Evolutionary conservation across 345 rosid genomes (phyloP).

Genomic region (Citrus glauca): DNA sequence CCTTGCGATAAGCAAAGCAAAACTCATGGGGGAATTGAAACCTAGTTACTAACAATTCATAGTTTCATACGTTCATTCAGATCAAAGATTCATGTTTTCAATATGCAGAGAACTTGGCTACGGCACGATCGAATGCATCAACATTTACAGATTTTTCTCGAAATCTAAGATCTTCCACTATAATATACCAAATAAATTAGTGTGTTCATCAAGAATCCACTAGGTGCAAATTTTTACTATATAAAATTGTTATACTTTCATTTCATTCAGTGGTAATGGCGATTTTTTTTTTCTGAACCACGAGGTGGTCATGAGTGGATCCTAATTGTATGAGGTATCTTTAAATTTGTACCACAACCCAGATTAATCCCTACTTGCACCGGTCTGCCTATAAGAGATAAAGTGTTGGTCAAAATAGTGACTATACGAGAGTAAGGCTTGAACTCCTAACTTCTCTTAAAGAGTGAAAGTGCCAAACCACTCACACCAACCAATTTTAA

Average conservation of each 20-base stretch:
- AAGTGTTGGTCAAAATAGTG: rapidly evolving
- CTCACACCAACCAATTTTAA: no score
- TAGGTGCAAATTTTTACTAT: background rate
- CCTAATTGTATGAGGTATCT: rapidly evolving
- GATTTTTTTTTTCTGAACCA: no score
- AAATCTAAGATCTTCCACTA: background rate
- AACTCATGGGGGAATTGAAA: background rate
- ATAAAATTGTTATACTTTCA: no score
- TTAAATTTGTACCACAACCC: no score
- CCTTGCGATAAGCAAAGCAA: background rate
- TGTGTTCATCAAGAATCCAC: background rate
- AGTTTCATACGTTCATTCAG: background rate
- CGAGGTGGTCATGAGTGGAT: rapidly evolving
- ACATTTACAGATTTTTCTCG: background rate
- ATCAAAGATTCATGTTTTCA: background rate
- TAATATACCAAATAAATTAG: no score
- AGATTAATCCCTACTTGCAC: rapidly evolving
- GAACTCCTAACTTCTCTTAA: no score
- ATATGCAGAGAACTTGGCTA: background rate
- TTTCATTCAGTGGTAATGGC: no score
- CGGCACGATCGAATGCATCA: background rate
- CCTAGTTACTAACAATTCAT: background rate
- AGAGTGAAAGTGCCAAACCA: no score
- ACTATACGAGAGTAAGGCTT: rapidly evolving
- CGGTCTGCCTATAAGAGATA: no score